Evolutionary conservation across 176 grass and related monocot genomes (phyloP).

Genomic region (Poa pratensis): DNA sequence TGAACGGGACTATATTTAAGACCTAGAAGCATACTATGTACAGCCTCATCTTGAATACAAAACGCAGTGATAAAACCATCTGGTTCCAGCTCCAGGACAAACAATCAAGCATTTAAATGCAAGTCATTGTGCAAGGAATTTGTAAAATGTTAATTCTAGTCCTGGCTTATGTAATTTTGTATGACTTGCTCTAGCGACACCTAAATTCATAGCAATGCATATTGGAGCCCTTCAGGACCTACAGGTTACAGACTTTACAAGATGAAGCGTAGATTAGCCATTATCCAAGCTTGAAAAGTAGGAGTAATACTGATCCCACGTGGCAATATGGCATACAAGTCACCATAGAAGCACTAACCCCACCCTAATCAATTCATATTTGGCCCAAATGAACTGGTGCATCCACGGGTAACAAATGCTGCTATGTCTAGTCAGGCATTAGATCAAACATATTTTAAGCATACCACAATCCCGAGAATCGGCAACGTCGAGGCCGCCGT

Average conservation of each 20-base stretch:
- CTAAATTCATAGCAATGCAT: neutral
- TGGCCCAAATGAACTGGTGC: neutral
- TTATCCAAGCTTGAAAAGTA: neutral
- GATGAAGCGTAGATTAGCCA: neutral
- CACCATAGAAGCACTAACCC: neutral
- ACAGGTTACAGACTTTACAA: neutral
- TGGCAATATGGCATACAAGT: neutral
- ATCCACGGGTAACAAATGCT: neutral
- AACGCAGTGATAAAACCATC: constrained; percentile 18
- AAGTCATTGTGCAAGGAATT: neutral
- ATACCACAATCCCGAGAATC: constrained; percentile 41
- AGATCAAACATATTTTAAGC: constrained; percentile 28
- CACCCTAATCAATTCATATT: neutral
- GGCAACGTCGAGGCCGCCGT: neutral
- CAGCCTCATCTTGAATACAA: neutral
- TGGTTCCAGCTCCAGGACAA: constrained; percentile 4
- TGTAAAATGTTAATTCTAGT: neutral
- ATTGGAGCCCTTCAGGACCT: neutral
- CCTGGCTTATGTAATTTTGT: neutral
- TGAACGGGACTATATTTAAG: neutral
- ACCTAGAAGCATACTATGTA: neutral
- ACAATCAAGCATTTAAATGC: constrained; percentile 9
- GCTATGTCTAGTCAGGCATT: neutral
- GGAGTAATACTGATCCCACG: neutral
- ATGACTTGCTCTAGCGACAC: neutral